A percentile compares a stretch with the other conserved stretches of the same genome.
Conservation (phyloP, 129 eudicot genomes). For the Flaveria bidentis region DNA sequence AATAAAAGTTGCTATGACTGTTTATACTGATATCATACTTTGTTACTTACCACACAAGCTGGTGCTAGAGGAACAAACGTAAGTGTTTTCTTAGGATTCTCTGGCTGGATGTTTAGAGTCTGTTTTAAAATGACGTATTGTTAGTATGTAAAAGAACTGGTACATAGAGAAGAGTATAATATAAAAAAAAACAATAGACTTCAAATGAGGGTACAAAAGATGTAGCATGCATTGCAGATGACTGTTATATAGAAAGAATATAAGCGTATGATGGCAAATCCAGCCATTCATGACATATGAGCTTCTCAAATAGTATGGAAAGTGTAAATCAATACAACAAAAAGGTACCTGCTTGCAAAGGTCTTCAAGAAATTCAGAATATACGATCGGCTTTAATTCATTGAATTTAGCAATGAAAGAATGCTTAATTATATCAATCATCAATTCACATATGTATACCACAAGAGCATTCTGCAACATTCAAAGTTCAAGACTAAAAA, state of each 20-base stretch:
- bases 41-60: constrained; percentile 74
- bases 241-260: no score
- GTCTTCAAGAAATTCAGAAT: constrained; percentile 95
- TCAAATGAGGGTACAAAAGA: neutral
- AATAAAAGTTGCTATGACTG: neutral
- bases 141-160: neutral
- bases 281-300: no score
- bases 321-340: constrained; percentile 6
- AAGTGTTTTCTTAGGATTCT: constrained; percentile 65
- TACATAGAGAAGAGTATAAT: constrained; percentile 7
- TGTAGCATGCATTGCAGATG: neutral
- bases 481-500: constrained; percentile 14
- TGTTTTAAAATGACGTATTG: constrained; percentile 28
- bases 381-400: constrained; percentile 79
- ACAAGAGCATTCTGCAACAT: constrained; percentile 82
- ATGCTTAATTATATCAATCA: constrained; percentile 90
- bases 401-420: constrained; percentile 93
- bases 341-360: constrained; percentile 93
- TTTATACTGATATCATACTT: constrained; percentile 23
- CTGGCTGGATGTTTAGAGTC: constrained; percentile 74
- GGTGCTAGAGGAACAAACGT: constrained; percentile 95
- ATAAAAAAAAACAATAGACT: neutral
- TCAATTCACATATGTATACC: constrained; percentile 81
- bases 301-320: neutral
- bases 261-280: no score